These are phyloP conservation scores for Crepidotus sp. DNA, from an alignment of 1,284 basidiomycete genomes.

Conservation along the genomic window DNA sequence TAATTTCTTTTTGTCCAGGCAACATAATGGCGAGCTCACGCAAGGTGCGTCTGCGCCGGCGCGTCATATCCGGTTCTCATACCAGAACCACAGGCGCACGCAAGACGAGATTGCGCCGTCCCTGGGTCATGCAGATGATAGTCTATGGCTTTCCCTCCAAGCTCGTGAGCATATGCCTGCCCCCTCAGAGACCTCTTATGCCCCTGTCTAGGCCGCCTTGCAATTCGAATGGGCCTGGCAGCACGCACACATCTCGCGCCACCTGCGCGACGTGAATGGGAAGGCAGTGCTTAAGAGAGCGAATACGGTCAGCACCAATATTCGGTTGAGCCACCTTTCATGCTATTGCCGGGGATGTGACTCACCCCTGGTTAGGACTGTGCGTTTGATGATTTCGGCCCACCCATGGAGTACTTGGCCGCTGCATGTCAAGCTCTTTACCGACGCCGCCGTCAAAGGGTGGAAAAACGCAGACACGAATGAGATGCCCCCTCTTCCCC, in stretches of 20 bases:
- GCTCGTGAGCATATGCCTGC: constrained; percentile 30
- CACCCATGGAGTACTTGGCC: constrained; percentile 60
- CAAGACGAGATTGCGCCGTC: constrained; percentile 63
- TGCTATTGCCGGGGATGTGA: neutral
- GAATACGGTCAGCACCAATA: constrained; percentile 34
- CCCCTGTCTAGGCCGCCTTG: constrained; percentile 48
- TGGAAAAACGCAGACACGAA: constrained; percentile 35
- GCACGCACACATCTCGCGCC: constrained; percentile 54
- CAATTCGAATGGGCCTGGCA: constrained; percentile 96
- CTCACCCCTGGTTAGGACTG: constrained; percentile 28
- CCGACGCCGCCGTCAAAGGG: constrained; percentile 42
- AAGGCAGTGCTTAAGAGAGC: constrained; percentile 28
- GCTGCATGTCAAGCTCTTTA: constrained; percentile 62
- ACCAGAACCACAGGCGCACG: constrained; percentile 41
- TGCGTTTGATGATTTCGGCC: constrained; percentile 46
- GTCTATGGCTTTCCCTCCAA: constrained; percentile 85
- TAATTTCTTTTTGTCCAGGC: constrained; percentile 30
- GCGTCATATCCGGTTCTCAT: neutral
- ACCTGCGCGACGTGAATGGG: constrained; percentile 39
- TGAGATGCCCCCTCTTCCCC: constrained; percentile 32
- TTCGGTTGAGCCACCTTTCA: constrained; percentile 33
- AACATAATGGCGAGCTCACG: constrained; percentile 78
- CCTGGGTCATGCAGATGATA: constrained; percentile 88
- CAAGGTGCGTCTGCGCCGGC: constrained; percentile 33
- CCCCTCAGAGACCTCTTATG: neutral